A percentile compares a stretch with the other conserved stretches of the same genome.
Conservation (phyloP, 2,329 filamentous ascomycete genomes). For the Botrytis paeoniae region DNA sequence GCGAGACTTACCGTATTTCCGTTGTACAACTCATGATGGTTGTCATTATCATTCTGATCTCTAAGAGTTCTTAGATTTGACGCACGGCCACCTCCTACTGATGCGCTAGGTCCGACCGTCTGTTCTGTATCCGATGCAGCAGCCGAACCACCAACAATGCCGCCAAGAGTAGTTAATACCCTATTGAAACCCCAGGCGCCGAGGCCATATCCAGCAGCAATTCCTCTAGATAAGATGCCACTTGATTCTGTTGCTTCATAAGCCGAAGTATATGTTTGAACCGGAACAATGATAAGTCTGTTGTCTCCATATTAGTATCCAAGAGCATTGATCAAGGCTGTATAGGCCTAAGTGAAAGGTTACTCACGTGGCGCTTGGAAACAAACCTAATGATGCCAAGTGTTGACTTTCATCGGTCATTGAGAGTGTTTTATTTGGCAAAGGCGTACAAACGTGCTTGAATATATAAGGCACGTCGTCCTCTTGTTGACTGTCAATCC, state of each 20-base stretch:
- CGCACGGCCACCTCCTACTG: constrained; percentile 35
- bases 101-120: background rate
- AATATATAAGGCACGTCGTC: constrained; percentile 71
- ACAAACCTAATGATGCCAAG: constrained; percentile 67
- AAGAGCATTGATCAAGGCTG: background rate
- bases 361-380: constrained; percentile 66
- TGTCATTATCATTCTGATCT: constrained; percentile 52
- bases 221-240: constrained; percentile 39
- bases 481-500: constrained; percentile 67
- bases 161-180: constrained; percentile 43
- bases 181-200: constrained; percentile 44
- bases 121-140: constrained; percentile 7
- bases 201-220: constrained; percentile 39
- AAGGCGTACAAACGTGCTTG: constrained; percentile 76
- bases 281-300: constrained; percentile 69
- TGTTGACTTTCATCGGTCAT: constrained; percentile 69
- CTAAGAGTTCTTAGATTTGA: constrained; percentile 51
- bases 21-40: constrained; percentile 78
- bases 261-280: constrained; percentile 58
- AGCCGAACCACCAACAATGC: constrained; percentile 38
- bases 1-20: constrained; percentile 69
- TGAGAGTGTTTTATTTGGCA: constrained; percentile 71
- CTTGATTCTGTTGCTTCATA: constrained; percentile 43
- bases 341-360: background rate
- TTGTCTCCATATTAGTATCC: background rate